These are phyloP conservation scores for Rhodotorula sp. DNA, from an alignment of 1,284 basidiomycete genomes.

Conservation along the genomic window DNA sequence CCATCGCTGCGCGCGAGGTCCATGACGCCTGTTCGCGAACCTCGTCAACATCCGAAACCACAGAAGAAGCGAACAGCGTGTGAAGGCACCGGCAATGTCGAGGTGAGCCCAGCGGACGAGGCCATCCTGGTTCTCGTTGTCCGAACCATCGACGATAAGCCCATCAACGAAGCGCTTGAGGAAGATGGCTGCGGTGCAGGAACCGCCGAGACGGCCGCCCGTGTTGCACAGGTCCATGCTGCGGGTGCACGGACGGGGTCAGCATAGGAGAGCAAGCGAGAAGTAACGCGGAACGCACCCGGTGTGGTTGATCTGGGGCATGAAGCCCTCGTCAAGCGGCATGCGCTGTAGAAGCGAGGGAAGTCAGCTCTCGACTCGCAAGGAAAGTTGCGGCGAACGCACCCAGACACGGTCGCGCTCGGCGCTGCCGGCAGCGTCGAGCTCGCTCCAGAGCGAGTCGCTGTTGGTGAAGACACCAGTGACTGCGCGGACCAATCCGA, in stretches of 20 bases:
- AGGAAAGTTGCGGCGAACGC: constrained; percentile 47
- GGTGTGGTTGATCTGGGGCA: constrained; percentile 68
- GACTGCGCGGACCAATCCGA: constrained; percentile 31
- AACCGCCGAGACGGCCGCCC: constrained; percentile 70
- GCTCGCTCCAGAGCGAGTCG: constrained; percentile 68
- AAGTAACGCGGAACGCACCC: constrained; percentile 52
- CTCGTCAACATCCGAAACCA: too few relatives aligned
- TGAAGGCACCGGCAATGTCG: constrained; percentile 78
- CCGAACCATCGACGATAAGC: constrained; percentile 53
- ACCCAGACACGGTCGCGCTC: constrained; percentile 78
- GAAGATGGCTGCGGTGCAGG: constrained; percentile 82
- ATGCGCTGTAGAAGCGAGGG: constrained; percentile 41
- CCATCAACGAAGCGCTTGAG: constrained; percentile 64
- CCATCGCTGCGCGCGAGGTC: constrained; percentile 32
- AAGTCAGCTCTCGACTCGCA: not conserved
- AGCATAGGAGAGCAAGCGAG: not conserved
- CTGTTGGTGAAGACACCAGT: constrained; percentile 54
- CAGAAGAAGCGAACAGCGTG: too few relatives aligned
- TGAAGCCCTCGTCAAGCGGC: constrained; percentile 69
- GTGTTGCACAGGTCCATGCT: constrained; percentile 51
- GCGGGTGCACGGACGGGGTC: constrained; percentile 3
- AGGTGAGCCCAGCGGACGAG: constrained; percentile 55
- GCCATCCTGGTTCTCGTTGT: constrained; percentile 51
- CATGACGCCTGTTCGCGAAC: constrained; percentile 12
- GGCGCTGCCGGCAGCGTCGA: constrained; percentile 66